These are phyloP conservation scores for Lentinula raphanica DNA, from an alignment of 768 basidiomycete genomes.

Conservation along the genomic window DNA sequence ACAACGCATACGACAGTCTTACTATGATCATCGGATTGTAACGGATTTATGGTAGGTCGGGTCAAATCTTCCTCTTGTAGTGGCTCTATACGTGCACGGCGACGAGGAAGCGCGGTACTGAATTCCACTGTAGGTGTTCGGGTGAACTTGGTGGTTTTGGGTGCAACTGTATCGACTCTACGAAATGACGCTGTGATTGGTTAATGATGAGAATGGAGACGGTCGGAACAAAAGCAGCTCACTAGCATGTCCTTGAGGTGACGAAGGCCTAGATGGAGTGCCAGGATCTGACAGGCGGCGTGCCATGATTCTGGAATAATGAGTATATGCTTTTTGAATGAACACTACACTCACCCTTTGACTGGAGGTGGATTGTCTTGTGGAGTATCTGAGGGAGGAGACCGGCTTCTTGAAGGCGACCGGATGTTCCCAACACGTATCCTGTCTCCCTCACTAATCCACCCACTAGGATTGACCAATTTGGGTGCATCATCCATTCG, in stretches of 20 bases:
- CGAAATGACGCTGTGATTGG: slow-evolving; percentile 24
- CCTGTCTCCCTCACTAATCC: slow-evolving; percentile 46
- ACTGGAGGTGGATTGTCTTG: not conserved
- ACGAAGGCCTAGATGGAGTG: slow-evolving; percentile 25
- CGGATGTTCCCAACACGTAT: slow-evolving; percentile 13
- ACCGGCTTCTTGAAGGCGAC: not conserved
- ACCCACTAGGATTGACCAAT: slow-evolving; percentile 70
- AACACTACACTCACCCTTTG: not conserved
- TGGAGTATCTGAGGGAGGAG: slow-evolving; percentile 16
- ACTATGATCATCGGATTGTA: slow-evolving; percentile 16
- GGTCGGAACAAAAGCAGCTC: slow-evolving; percentile 9
- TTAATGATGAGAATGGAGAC: not conserved
- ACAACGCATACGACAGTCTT: not conserved
- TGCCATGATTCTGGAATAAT: slow-evolving; percentile 10
- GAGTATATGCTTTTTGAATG: not conserved
- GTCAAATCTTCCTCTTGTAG: slow-evolving; percentile 1
- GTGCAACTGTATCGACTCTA: slow-evolving; percentile 31
- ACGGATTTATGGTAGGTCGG: not conserved
- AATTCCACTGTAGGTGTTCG: slow-evolving; percentile 51
- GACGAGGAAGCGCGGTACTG: slow-evolving; percentile 26
- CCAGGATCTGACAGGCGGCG: slow-evolving; percentile 37
- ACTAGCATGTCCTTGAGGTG: slow-evolving; percentile 25
- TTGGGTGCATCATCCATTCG: slow-evolving; percentile 65
- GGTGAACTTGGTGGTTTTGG: slow-evolving; percentile 18
- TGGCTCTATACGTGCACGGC: slow-evolving; percentile 19